phyloP scores from a whole-genome alignment of 1,284 basidiomycete species.

The Neolentinus lepideus region DNA sequence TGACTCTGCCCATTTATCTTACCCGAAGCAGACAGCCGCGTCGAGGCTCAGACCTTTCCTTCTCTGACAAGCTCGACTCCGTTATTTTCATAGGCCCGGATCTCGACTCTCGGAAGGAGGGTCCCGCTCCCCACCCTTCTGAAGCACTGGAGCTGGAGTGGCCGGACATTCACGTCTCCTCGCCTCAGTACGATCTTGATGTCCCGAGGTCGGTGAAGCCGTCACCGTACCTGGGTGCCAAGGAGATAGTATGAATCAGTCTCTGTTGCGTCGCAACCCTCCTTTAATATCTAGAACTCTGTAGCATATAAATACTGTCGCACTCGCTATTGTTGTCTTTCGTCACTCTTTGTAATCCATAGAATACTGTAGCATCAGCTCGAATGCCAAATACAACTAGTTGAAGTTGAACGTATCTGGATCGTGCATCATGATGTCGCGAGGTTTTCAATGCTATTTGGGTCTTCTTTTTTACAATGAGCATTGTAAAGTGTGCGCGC shows the following conservation, averaged over 20 bases:
- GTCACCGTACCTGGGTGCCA: background rate
- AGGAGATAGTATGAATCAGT: background rate
- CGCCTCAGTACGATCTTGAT: background rate
- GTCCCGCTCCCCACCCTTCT: background rate
- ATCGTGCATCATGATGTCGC: too few relatives aligned
- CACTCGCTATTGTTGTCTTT: too few relatives aligned
- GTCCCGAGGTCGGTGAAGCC: background rate
- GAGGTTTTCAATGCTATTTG: too few relatives aligned
- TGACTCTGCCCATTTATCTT: background rate
- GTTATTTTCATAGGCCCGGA: slow-evolving; percentile 17
- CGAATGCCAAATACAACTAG: too few relatives aligned
- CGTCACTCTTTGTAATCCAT: too few relatives aligned
- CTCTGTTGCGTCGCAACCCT: too few relatives aligned
- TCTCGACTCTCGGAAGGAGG: background rate
- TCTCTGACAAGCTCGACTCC: slow-evolving; percentile 22
- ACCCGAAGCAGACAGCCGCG: background rate
- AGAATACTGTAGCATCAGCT: too few relatives aligned
- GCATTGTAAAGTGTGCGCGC: too few relatives aligned
- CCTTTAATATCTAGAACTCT: too few relatives aligned
- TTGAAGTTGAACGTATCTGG: too few relatives aligned
- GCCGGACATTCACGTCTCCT: background rate
- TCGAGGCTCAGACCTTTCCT: slow-evolving; percentile 18
- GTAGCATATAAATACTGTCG: too few relatives aligned
- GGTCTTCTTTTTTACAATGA: too few relatives aligned
- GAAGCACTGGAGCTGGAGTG: background rate